Evolutionary conservation across 331 rosid species (phyloP).

Genomic region (Quercus phellos): DNA sequence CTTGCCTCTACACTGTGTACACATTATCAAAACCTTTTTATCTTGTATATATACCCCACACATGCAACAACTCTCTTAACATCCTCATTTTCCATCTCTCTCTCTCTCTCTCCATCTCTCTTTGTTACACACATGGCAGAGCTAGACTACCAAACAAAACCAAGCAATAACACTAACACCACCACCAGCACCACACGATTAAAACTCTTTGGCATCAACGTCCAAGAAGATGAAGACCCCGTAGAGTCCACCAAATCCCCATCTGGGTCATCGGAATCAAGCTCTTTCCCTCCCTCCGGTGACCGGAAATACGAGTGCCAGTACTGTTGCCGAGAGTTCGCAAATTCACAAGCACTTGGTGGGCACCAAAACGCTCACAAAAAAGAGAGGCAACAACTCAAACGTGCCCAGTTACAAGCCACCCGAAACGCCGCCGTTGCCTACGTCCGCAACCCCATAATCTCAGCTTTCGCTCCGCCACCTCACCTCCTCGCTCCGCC

Average conservation of each 20-base stretch:
- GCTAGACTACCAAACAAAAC: constrained; percentile 39
- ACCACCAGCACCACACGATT: constrained; percentile 40
- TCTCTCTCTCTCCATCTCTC: neutral
- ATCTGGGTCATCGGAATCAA: constrained; percentile 61
- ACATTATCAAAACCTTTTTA: constrained; percentile 13
- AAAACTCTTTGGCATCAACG: constrained; percentile 76
- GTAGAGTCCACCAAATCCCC: constrained; percentile 62
- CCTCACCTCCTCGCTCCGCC: constrained; percentile 69
- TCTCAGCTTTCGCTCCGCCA: constrained; percentile 86
- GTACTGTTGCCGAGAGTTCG: constrained; percentile 88
- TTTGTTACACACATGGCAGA: constrained; percentile 35
- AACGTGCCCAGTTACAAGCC: constrained; percentile 88
- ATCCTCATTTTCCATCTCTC: constrained; percentile 10
- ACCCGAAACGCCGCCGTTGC: constrained; percentile 79
- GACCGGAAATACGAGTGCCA: constrained; percentile 94
- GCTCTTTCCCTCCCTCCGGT: constrained; percentile 44
- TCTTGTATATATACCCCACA: constrained; percentile 52
- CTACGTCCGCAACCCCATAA: constrained; percentile 71
- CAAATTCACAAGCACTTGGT: constrained; percentile 95
- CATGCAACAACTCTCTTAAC: constrained; percentile 38
- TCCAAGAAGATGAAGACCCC: constrained; percentile 55
- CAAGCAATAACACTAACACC: constrained; percentile 17
- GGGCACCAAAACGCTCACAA: constrained; percentile 99
- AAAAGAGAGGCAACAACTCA: constrained; percentile 93
- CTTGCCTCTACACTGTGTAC: constrained; percentile 5